Base-by-base conservation (phyloP, 2,329 filamentous ascomycete genomes). In the Sarocladium brachiariae region DNA sequence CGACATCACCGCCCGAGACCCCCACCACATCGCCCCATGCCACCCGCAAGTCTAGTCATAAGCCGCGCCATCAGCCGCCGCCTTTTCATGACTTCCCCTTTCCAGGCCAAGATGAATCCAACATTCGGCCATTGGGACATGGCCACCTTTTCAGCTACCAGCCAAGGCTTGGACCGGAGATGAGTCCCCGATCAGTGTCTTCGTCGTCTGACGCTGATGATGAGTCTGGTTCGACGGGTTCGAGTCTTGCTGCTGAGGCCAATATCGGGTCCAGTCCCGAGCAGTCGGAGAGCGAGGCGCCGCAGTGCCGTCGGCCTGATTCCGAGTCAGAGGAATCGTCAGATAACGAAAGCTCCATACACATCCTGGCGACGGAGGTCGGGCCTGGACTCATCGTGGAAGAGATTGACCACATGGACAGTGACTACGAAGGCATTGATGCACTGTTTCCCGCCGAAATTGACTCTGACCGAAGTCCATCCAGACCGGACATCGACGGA, bases 1-100 rank as follows among this genome's bases (percentile, higher is more conserved):
- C 70, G 50, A 69, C 72, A 51, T 76, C 73, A 58, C 73, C 73
- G 55, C 73, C 73, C 35, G 70, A 72, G 47, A 75, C 72, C 35
- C 73, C 73, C 49, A 72, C 69, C 35, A 63, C 65, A 31, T 65
- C 65, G 50, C 66, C 67, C 51, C 59, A 61, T 25, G 59, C 64
- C 53, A 57, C 60, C 48, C 65, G 64, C 57, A 66, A 65, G 53
- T 61, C 53, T 54, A 61, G 63, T 52, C 53, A 60, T 51, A 62
- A 61, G 55, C 63, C 61, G 39, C 60, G 60, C 13, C 61, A 61
- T 54, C 57, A 64, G 58, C 59, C 64, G 51, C 57, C 60, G 51
- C 46, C 46, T 2, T 65, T 67, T 52, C 58, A 62, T 48, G 62
- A 61, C 51, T 59, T 61, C 39, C 57, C 61, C 46, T 61, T 59